Conservation (phyloP, 1,139 yeast species). For the Yamadazyma trypodendri region DNA sequence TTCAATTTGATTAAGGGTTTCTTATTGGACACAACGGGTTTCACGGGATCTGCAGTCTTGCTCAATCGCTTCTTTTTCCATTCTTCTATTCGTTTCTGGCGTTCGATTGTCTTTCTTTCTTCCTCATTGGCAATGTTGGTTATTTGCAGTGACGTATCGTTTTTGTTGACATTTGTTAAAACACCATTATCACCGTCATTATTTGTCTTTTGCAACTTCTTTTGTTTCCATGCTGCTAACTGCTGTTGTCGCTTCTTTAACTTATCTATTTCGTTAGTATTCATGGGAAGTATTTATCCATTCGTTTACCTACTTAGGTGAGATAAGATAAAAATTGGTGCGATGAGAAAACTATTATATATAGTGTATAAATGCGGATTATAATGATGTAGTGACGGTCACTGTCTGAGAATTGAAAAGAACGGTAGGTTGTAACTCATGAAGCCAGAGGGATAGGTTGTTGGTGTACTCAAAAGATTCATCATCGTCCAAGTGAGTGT, state of each 20-base stretch:
- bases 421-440: slow-evolving; percentile 76
- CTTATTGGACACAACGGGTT: slow-evolving; percentile 3
- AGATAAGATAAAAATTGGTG: slow-evolving; percentile 1
- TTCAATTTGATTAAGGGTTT: slow-evolving; percentile 11
- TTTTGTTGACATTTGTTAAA: not conserved
- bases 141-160: not conserved
- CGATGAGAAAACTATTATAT: slow-evolving; percentile 1
- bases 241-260: slow-evolving; percentile 37
- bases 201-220: slow-evolving; percentile 24
- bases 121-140: slow-evolving; percentile 5
- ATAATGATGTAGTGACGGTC: slow-evolving; percentile 90
- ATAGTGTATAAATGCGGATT: slow-evolving; percentile 9
- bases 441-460: slow-evolving; percentile 77
- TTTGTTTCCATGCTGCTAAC: slow-evolving; percentile 41
- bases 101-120: slow-evolving; percentile 18
- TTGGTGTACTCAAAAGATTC: slow-evolving; percentile 75
- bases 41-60: slow-evolving; percentile 4
- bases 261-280: slow-evolving; percentile 30
- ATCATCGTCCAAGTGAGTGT: slow-evolving; percentile 68
- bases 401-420: slow-evolving; percentile 87
- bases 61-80: slow-evolving; percentile 34
- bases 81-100: slow-evolving; percentile 37
- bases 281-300: not conserved
- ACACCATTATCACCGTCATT: slow-evolving; percentile 5
- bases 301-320: slow-evolving; percentile 2